These are phyloP conservation scores for Fusarium tuaranense DNA, from an alignment of 2,329 filamentous ascomycete species.

Conservation along the genomic window DNA sequence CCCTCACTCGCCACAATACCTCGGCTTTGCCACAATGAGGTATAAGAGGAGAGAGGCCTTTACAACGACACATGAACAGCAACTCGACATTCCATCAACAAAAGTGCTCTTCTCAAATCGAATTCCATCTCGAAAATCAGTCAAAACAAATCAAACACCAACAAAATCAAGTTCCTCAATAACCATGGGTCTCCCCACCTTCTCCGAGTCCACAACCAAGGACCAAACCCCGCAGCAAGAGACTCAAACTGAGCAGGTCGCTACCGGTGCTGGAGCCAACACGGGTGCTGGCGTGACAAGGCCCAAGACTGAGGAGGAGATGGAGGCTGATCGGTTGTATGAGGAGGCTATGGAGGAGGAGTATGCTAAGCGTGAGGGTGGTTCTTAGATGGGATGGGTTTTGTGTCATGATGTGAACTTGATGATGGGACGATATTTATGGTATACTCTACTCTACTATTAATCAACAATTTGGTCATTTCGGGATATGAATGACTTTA, in stretches of 20 bases:
- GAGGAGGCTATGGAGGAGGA: constrained; percentile 67
- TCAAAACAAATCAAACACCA: not conserved
- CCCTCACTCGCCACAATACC: constrained; percentile 39
- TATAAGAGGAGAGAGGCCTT: constrained; percentile 42
- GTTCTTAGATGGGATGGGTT: constrained; percentile 49
- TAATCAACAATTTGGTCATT: not conserved
- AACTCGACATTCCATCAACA: not conserved
- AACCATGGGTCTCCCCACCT: constrained; percentile 47
- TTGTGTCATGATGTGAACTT: not conserved
- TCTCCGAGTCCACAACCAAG: constrained; percentile 20
- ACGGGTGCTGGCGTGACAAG: constrained; percentile 61
- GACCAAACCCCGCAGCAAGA: constrained; percentile 25
- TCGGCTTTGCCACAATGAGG: constrained; percentile 24
- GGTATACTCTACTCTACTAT: not conserved
- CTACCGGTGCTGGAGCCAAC: constrained; percentile 60
- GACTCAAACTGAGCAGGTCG: constrained; percentile 21
- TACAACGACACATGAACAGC: not conserved
- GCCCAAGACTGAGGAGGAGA: constrained; percentile 61
- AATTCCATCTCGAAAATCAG: not conserved
- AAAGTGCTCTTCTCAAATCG: not conserved
- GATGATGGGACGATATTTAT: not conserved
- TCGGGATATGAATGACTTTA: too few species aligned
- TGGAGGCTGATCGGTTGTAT: constrained; percentile 62
- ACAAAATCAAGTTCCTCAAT: not conserved
- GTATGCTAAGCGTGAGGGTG: constrained; percentile 66